Conservation (phyloP, 2,329 filamentous ascomycete species). For the Epichloe scottii region DNA sequence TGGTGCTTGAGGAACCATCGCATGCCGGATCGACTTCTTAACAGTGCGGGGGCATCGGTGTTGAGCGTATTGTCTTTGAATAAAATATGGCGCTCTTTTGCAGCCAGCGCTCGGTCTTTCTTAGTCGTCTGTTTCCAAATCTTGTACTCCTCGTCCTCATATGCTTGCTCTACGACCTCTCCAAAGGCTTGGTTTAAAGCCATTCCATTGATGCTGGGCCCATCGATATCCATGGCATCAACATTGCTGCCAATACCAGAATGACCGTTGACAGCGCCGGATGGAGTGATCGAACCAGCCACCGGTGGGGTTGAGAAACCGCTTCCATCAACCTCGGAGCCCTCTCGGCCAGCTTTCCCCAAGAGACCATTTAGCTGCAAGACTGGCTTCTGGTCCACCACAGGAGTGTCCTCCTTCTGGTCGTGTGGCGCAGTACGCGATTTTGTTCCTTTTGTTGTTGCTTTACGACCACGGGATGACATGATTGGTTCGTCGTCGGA, state of each 20-base stretch:
- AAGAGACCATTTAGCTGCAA: slow-evolving; percentile 54
- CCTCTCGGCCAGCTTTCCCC: slow-evolving; percentile 47
- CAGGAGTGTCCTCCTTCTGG: slow-evolving; percentile 68
- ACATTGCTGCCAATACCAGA: slow-evolving; percentile 59
- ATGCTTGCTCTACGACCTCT: slow-evolving; percentile 59
- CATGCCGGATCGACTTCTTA: slow-evolving; percentile 81
- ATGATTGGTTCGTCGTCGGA: slow-evolving; percentile 98
- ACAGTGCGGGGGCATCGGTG: slow-evolving; percentile 71
- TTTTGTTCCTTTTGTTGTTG: slow-evolving; percentile 60
- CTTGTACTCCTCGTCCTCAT: slow-evolving; percentile 90
- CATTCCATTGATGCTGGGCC: slow-evolving; percentile 55
- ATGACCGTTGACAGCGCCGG: slow-evolving; percentile 51
- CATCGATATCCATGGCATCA: slow-evolving; percentile 82
- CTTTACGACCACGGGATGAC: slow-evolving; percentile 87
- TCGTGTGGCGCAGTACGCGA: slow-evolving; percentile 63
- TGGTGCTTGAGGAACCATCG: slow-evolving; percentile 73
- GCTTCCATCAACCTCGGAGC: slow-evolving; percentile 74
- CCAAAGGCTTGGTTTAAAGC: slow-evolving; percentile 50
- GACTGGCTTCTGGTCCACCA: slow-evolving; percentile 59
- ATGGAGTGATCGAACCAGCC: slow-evolving; percentile 62
- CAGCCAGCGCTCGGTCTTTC: slow-evolving; percentile 77
- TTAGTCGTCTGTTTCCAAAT: slow-evolving; percentile 99
- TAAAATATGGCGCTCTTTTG: slow-evolving; percentile 74
- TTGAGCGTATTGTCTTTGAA: slow-evolving; percentile 81
- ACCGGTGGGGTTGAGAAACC: slow-evolving; percentile 75